Evolutionary conservation across 805 yeast genomes (phyloP), one percentile per base, ranked within the genome.

Genomic region (Kluyveromyces dobzhanskii): DNA sequence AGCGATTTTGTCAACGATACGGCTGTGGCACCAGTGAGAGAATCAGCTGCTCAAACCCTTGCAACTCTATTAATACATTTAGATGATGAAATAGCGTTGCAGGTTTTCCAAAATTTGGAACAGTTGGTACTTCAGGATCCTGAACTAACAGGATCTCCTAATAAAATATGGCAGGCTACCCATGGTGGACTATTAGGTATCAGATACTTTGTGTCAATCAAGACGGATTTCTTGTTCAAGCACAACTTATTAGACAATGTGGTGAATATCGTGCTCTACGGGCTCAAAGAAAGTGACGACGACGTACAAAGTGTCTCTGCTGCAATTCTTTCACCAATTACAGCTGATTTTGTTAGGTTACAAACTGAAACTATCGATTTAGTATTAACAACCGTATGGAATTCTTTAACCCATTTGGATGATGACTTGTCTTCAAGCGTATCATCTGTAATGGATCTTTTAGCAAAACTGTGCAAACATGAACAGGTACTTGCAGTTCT

Each of bases 251-350:
- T 92, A 26, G 81, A 81, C 44, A 73, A 74, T 38, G 87, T 88
- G 1, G 79, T 88, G 3, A 70, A 76, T 31, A 84, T 92, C 73
- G 97, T 92, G 1, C 66, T 92, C 31, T 85, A 84, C 61, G 95
- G 97, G 3, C 65, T 92, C 35, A 79, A 78, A 45, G 75, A 71
- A 44, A 71, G 77, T 39, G 94, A 87, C 50, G 97, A 88, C 59
- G 99, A 92, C 57, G 97, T 92, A 18, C 97, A 94, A 59, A 87
- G 96, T 7, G 96, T 90, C 33, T 87, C 95, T 17, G 97, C 98
- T 0, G 83, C 95, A 2, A 86, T 95, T 1, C 65, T 92, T 38
- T 70, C 90, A 0, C 98, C 98, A 3, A 85, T 92, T 34, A 87
- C 95, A 1, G 68, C 72, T n/a, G 85, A 85, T 46, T 85, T 90